Evolutionary conservation across 345 rosid genomes (phyloP).

Genomic region (Ceriops decandra): DNA sequence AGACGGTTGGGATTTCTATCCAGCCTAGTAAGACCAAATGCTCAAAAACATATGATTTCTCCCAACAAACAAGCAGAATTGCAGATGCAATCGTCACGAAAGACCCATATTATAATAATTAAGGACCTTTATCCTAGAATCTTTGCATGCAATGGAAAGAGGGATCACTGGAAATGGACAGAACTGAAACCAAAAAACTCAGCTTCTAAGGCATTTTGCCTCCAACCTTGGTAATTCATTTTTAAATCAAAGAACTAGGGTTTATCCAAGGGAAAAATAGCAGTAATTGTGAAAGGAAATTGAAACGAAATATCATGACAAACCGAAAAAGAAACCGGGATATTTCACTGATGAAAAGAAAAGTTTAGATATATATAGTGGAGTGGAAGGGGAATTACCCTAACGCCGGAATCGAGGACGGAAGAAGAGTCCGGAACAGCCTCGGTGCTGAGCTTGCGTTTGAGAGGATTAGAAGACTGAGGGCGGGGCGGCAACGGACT

Average conservation of each 20-base stretch:
- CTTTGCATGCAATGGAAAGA: background rate
- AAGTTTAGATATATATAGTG: too few species aligned
- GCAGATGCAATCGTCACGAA: background rate
- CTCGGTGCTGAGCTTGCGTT: conserved; percentile 70
- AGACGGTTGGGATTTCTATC: too few species aligned
- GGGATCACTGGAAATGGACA: background rate
- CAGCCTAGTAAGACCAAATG: too few species aligned
- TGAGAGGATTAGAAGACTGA: conserved; percentile 81
- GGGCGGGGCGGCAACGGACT: conserved; percentile 83
- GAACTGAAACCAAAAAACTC: background rate
- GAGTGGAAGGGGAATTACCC: conserved; percentile 17
- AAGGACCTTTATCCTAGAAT: background rate
- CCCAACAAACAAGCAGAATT: background rate
- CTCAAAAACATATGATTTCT: too few species aligned
- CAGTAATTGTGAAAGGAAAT: too few species aligned
- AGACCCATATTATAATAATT: too few species aligned
- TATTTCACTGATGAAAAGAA: background rate
- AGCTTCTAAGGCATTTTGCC: too few species aligned
- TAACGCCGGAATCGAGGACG: conserved; percentile 27
- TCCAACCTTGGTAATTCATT: too few species aligned
- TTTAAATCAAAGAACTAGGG: too few species aligned
- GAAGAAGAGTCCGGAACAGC: conserved; percentile 34
- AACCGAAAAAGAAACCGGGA: background rate
- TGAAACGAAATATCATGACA: too few species aligned
- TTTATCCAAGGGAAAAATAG: too few species aligned